These are phyloP conservation scores for Fusarium ambrosium DNA, from an alignment of 2,329 filamentous ascomycete genomes.

Conservation along the genomic window DNA sequence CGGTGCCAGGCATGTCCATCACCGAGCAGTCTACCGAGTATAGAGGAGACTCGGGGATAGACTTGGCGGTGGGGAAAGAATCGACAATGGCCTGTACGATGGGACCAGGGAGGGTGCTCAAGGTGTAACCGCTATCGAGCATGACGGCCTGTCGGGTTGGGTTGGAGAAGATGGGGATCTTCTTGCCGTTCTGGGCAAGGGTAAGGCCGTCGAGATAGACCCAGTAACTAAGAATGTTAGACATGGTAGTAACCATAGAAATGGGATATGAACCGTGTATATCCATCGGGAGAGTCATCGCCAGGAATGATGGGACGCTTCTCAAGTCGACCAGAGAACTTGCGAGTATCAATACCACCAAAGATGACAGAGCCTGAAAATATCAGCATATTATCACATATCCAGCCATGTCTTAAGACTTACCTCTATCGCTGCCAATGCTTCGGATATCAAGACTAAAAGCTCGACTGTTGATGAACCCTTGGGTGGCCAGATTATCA, in stretches of 20 bases:
- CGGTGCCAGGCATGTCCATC: conserved; percentile 52
- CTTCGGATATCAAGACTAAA: conserved; percentile 54
- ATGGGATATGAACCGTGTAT: conserved; percentile 44
- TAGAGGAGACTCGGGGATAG: conserved; percentile 52
- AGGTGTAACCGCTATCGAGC: conserved; percentile 76
- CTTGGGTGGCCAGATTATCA: conserved; percentile 52
- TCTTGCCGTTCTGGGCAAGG: conserved; percentile 50
- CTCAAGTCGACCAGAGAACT: conserved; percentile 66
- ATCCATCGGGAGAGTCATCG: conserved; percentile 51
- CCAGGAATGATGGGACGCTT: conserved; percentile 69
- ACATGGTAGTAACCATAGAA: fast-evolving
- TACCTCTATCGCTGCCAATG: conserved; percentile 47
- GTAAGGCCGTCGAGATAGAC: conserved; percentile 56
- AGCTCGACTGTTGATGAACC: conserved; percentile 55
- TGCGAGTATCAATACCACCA: conserved; percentile 70
- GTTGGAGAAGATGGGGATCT: conserved; percentile 60
- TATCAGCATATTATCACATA: fast-evolving
- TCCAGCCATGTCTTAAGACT: fast-evolving
- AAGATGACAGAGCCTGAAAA: conserved; percentile 57
- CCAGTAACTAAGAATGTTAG: conserved; percentile 54
- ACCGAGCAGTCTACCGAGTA: conserved; percentile 63
- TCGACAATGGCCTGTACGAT: conserved; percentile 62
- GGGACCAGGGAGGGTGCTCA: conserved; percentile 74
- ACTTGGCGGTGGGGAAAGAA: conserved; percentile 58
- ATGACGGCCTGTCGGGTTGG: conserved; percentile 62